Evolutionary conservation across 2,329 filamentous ascomycete species (phyloP).

Genomic region (Orbilia javanica): DNA sequence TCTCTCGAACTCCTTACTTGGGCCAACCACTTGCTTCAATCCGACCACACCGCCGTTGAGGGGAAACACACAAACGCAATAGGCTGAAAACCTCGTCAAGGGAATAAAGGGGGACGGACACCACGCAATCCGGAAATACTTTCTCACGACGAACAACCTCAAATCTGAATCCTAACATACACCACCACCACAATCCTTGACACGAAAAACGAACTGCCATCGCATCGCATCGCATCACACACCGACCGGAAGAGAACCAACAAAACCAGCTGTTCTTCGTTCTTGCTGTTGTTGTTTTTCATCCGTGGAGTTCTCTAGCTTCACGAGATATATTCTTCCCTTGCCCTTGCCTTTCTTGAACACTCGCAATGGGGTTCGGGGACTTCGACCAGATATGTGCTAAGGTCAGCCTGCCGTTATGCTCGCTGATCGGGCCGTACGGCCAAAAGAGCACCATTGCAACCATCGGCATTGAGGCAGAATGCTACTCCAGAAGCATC

Average conservation of each 20-base stretch:
- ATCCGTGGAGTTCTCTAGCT: slow-evolving; percentile 21
- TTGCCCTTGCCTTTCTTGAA: not conserved
- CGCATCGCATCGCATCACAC: too few species aligned
- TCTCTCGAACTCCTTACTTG: slow-evolving; percentile 3
- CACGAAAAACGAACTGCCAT: not conserved
- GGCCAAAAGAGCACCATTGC: slow-evolving; percentile 67
- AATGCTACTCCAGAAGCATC: slow-evolving; percentile 94
- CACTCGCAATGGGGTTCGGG: slow-evolving; percentile 79
- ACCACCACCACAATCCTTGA: slow-evolving; percentile 16
- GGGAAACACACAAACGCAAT: slow-evolving; percentile 27
- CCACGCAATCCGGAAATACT: slow-evolving; percentile 18
- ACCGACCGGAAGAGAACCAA: too few species aligned
- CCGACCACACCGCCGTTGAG: not conserved
- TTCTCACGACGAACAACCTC: slow-evolving; percentile 17
- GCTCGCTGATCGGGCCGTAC: slow-evolving; percentile 80
- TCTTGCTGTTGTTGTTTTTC: too few species aligned
- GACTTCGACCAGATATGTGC: slow-evolving; percentile 89
- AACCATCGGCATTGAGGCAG: slow-evolving; percentile 81
- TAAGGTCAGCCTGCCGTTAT: slow-evolving; percentile 86
- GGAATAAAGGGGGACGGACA: slow-evolving; percentile 24
- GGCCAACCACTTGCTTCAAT: not conserved
- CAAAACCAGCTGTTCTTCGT: too few species aligned
- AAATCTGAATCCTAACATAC: not conserved
- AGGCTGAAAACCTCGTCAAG: slow-evolving; percentile 27
- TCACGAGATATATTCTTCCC: slow-evolving; percentile 24